Evolutionary conservation across 1,284 basidiomycete genomes (phyloP).

Genomic region (Polyporus tsugae): DNA sequence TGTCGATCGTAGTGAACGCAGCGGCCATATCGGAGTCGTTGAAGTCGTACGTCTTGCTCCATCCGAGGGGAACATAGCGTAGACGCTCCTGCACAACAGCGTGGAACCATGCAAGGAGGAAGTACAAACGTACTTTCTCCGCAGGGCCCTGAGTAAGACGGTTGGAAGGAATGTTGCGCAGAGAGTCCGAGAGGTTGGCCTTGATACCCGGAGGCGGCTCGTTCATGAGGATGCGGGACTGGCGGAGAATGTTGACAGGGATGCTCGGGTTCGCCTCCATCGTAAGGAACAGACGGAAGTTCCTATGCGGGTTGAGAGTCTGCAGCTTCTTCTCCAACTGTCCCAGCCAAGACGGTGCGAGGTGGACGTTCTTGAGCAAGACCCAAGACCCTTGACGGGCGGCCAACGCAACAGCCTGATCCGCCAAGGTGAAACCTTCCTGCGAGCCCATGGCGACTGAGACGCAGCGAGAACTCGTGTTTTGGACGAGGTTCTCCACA

Average conservation of each 20-base stretch:
- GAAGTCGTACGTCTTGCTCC: conserved; percentile 97
- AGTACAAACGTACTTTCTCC: conserved; percentile 91
- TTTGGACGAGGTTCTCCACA: conserved; percentile 89
- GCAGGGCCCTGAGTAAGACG: conserved; percentile 84
- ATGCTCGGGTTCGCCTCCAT: conserved; percentile 96
- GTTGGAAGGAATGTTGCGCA: conserved; percentile 78
- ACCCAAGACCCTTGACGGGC: conserved; percentile 95
- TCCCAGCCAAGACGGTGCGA: conserved; percentile 93
- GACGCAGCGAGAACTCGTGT: conserved; percentile 76
- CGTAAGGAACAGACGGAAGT: conserved; percentile 95
- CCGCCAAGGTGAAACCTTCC: conserved; percentile 94
- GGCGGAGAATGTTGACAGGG: conserved; percentile 94
- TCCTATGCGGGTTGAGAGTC: conserved; percentile 85
- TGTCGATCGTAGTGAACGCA: conserved; percentile 90
- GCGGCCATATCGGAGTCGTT: conserved; percentile 98
- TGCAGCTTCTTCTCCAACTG: conserved; percentile 97
- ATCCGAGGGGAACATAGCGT: conserved; percentile 93
- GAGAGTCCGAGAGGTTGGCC: conserved; percentile 91
- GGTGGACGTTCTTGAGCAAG: conserved; percentile 94
- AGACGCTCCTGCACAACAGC: conserved; percentile 95
- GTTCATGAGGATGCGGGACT: conserved; percentile 96
- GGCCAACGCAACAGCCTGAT: conserved; percentile 92
- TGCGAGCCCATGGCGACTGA: conserved; percentile 98
- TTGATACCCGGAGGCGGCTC: conserved; percentile 96
- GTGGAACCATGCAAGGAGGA: conserved; percentile 98